Percentiles rank a stretch among this genome's conserved stretches.
These are phyloP conservation scores for Saturnispora silvae DNA, from an alignment of 805 yeast species.

Conservation along the genomic window DNA sequence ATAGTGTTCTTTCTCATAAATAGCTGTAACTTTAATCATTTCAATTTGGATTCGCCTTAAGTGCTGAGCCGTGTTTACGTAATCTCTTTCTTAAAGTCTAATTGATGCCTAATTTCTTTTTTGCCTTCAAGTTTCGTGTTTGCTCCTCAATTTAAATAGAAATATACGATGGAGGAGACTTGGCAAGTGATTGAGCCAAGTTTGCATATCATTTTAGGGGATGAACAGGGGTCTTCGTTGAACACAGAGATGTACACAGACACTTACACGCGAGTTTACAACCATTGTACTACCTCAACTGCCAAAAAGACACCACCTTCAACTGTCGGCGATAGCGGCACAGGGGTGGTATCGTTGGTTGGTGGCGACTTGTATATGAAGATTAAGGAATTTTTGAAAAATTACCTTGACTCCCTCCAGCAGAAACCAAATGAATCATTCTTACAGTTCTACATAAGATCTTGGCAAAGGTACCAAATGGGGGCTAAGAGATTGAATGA, in stretches of 20 bases:
- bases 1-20: no score
- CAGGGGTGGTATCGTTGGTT: slow-evolving; percentile 36
- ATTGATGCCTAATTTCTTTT: neutral
- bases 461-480: slow-evolving; percentile 81
- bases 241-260: slow-evolving; percentile 73
- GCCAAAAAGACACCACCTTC: slow-evolving; percentile 32
- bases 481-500: slow-evolving; percentile 90
- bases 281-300: slow-evolving; percentile 79
- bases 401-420: slow-evolving; percentile 42
- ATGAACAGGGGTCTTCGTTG: slow-evolving; percentile 49
- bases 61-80: no score
- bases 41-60: neutral
- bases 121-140: neutral
- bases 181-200: slow-evolving; percentile 78
- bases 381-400: slow-evolving; percentile 53
- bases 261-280: slow-evolving; percentile 85
- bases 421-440: slow-evolving; percentile 54
- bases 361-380: slow-evolving; percentile 84
- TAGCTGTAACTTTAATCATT: no score
- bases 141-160: neutral
- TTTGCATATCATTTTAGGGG: slow-evolving; percentile 57
- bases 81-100: neutral
- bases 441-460: slow-evolving; percentile 70
- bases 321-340: slow-evolving; percentile 14
- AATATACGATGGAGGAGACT: slow-evolving; percentile 29